Evolutionary conservation across 306 rosid species (phyloP), one percentile per base, ranked within the genome.

Genomic region (Urtica urens): DNA sequence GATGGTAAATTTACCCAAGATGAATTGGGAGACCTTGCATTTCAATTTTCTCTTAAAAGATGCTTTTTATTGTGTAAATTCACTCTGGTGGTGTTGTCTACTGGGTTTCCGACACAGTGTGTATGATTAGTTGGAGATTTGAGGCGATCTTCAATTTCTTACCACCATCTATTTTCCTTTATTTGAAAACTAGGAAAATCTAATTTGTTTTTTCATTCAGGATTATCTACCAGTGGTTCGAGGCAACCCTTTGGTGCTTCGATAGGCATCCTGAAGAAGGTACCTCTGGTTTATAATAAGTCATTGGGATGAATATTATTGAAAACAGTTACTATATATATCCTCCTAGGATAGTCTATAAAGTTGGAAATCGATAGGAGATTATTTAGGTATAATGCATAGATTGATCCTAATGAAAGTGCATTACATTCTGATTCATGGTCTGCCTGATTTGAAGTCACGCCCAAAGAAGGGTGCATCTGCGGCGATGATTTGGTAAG

Each of bases 261-360:
- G 63, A 62, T 74, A 66, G 93, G 96, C 77, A 82, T 76, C 70
- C 87, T 59, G 93, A 86, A 85, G 99, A 92, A 92, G 99, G 99
- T 92, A 92, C 79, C 94, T 73, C n/a, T 79, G 82, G 96, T 58
- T 85, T 79, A 93, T 76, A n/a, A n/a, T n/a, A n/a, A n/a, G n/a
- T 77, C 77, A 73, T 78, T 77, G 58, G 94, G 99, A 71, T 81
- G 80, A 20, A 61, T 68, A 44, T 65, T 79, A 80, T 62, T 74
- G 60, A 72, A 68, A 53, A 63, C 68, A 65, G 55, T 53, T 66
- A 37, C 29, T 55, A 21, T 53, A 27, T 23, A 14, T 27, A 27
- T 26, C 31, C 22, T 46, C 57, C 42, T 27, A 5, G 16, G 16
- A 48, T 35, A 2, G 10, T 12, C 39, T 2, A 2, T 47, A 29